phyloP scores from a whole-genome alignment of 148 eudicot species.

The Vaccinium darrowii region DNA sequence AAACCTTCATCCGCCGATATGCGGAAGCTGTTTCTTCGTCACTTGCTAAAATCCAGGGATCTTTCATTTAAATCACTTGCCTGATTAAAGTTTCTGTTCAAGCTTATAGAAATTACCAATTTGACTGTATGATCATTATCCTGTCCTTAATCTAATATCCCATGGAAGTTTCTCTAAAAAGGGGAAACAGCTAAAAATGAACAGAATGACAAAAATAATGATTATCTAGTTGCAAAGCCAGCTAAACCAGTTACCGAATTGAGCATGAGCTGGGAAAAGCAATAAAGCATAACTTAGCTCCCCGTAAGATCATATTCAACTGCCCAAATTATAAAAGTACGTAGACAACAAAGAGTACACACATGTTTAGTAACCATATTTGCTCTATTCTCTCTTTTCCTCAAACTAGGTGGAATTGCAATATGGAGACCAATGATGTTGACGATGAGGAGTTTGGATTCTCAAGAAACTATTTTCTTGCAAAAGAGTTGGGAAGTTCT shows the following conservation, averaged over 20 bases:
- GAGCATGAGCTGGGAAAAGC: not conserved
- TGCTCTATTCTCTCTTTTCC: conserved; percentile 1
- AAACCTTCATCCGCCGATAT: not conserved
- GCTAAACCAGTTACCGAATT: not conserved
- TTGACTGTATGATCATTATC: not conserved
- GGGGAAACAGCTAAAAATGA: not conserved
- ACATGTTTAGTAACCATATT: not conserved
- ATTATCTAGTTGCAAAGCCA: not conserved
- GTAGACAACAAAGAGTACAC: not conserved
- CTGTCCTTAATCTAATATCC: not conserved
- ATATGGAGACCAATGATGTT: conserved; percentile 46
- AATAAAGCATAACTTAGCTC: not conserved
- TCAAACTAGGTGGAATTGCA: not conserved
- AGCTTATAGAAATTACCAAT: not conserved
- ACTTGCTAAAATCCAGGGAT: not conserved
- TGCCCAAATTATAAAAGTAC: not conserved
- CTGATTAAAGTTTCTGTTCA: not conserved
- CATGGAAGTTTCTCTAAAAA: not conserved
- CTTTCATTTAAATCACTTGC: not conserved
- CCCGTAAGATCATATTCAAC: not conserved
- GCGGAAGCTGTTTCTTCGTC: not conserved
- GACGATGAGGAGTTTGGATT: conserved; percentile 80
- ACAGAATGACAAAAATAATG: not conserved
- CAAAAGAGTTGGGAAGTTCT: conserved; percentile 65
- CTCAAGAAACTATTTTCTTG: conserved; percentile 84